Base-by-base conservation (phyloP, 2,329 filamentous ascomycete genomes). In the Colletotrichum liriopes region DNA sequence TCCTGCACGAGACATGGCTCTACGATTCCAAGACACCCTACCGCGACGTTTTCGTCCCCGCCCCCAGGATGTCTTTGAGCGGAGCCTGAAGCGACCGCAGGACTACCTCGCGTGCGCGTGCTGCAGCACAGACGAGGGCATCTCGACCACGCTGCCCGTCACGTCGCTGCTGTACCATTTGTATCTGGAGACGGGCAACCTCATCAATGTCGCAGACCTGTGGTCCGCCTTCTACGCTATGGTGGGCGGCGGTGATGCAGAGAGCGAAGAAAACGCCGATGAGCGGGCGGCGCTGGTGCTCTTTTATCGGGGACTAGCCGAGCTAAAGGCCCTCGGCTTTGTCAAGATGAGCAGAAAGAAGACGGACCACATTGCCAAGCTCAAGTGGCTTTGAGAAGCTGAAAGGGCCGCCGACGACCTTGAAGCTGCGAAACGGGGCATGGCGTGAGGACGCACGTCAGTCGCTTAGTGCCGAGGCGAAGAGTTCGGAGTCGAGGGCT, bases 281-380 rank as follows among this genome's bases (percentile, higher is more conserved):
- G 89, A 91, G 79, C 84, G 89, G 74, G 87, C 86, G 58, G 88
- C 87, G 9, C 86, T 94, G 82, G 91, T 94, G 52, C 84, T 93
- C 71, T 99, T 98, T 82, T 98, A 98, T 81, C 89, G 91, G 73
- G 93, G 90, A 6, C 82, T 98, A 74, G 94, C 96, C 0, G 96
- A 99, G 81, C 82, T 99, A 80, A 93, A 92, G 81, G 90, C 92
- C 65, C 86, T 99, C 77, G 96, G 96, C 9, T 93, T 98, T 82
- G 88, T 98, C 73, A 98, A 96, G 84, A 88, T 89, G 73, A 98
- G 93, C 78, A 93, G 93, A 83, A 98, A 95, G 86, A 98, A 97
- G 86, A 90, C 92, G 32, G 96, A 98, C 80, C 96, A 98, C 82
- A 85, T 98, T 76, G 92, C 94, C 49, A 98, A 98, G 85, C 87